A percentile compares a stretch with the other conserved stretches of the same genome.
Evolutionary conservation across 495 filamentous ascomycete genomes (phyloP).

Genomic region (Annulohypoxylon stygium): DNA sequence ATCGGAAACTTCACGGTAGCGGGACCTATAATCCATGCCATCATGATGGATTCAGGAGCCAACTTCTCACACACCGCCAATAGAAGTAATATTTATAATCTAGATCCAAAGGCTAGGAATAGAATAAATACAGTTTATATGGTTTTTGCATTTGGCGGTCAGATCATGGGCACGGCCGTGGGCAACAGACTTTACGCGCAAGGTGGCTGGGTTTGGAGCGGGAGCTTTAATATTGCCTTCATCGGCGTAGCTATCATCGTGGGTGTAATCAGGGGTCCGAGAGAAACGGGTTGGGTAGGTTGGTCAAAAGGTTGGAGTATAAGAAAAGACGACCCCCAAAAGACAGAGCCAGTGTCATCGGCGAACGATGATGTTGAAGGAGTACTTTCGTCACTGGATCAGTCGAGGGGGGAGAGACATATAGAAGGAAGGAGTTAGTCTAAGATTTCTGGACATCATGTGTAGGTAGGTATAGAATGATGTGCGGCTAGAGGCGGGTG

Average conservation of each 20-base stretch:
- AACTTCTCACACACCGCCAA: constrained; percentile 84
- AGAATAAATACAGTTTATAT: constrained; percentile 88
- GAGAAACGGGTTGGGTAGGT: constrained; percentile 79
- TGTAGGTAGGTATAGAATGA: neutral
- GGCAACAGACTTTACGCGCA: constrained; percentile 78
- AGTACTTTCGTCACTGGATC: neutral
- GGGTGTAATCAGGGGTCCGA: constrained; percentile 71
- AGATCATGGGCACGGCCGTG: constrained; percentile 79
- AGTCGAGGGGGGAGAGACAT: neutral
- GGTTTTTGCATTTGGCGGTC: constrained; percentile 79
- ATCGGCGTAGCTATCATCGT: constrained; percentile 70
- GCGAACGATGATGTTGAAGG: constrained; percentile 22
- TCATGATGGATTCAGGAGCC: constrained; percentile 77
- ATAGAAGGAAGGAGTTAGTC: neutral
- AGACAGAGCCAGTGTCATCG: constrained; percentile 10
- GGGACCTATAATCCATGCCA: constrained; percentile 81
- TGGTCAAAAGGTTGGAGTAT: constrained; percentile 78
- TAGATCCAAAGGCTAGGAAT: constrained; percentile 79
- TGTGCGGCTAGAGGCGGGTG: neutral
- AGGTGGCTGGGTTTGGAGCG: constrained; percentile 77
- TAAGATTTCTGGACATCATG: neutral
- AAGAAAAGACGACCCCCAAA: constrained; percentile 51
- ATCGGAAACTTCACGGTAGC: constrained; percentile 74
- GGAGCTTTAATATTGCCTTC: constrained; percentile 76
- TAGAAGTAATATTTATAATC: constrained; percentile 74